Conservation (phyloP, 768 basidiomycete species). For the Xerocomellus intermedius region DNA sequence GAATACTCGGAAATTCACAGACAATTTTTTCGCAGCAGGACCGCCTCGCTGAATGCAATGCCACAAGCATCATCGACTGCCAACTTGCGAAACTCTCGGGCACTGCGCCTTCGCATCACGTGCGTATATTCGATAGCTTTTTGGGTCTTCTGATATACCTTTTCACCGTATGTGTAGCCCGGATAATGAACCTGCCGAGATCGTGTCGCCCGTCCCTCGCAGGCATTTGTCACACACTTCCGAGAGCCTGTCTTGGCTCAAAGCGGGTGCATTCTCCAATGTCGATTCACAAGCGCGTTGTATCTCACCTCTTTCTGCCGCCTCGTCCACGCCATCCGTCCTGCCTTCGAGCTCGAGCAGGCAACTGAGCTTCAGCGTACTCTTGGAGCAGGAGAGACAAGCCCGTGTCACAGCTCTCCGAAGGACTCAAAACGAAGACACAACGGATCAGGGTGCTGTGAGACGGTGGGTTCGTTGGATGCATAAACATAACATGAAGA, state of each 20-base stretch:
- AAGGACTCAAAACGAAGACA: conserved; percentile 14
- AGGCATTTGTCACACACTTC: conserved; percentile 60
- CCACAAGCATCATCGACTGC: conserved; percentile 1
- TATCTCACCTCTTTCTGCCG: conserved; percentile 42
- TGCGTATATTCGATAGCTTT: conserved; percentile 1
- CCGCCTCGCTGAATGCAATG: conserved; percentile 16
- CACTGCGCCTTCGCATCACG: conserved; percentile 18
- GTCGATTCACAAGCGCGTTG: conserved; percentile 41
- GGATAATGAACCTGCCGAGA: conserved; percentile 39
- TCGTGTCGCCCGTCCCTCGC: conserved; percentile 65
- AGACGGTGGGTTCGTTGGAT: conserved; percentile 76
- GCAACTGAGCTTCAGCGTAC: conserved; percentile 42
- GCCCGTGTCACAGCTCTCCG: conserved; percentile 13
- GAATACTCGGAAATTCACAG: conserved; percentile 5
- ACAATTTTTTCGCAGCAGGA: conserved; percentile 5
- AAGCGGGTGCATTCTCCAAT: conserved; percentile 41
- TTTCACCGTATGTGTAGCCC: conserved; percentile 11
- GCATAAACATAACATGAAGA: conserved; percentile 62
- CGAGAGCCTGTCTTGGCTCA: conserved; percentile 62
- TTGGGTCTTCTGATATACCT: background rate
- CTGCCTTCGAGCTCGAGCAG: conserved; percentile 21
- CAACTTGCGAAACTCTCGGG: conserved; percentile 10
- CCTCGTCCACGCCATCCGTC: conserved; percentile 29
- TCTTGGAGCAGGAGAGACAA: conserved; percentile 37
- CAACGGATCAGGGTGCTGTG: conserved; percentile 43